These are phyloP conservation scores for Boletellus ananas DNA, from an alignment of 768 basidiomycete genomes.

Conservation along the genomic window DNA sequence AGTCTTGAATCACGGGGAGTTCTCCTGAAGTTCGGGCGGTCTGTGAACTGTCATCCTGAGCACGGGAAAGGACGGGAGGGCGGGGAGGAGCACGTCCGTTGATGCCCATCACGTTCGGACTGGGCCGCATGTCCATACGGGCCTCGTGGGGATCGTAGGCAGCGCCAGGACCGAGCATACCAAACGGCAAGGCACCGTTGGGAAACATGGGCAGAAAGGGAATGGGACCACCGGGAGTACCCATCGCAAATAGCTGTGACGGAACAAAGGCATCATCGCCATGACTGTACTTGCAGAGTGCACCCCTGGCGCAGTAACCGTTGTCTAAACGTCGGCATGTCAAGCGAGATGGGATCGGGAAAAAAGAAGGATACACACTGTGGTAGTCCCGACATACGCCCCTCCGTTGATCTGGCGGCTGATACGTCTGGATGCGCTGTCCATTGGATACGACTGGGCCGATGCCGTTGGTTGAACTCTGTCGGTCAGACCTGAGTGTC, in stretches of 20 bases:
- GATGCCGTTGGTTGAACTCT: slow-evolving; percentile 25
- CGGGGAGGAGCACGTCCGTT: slow-evolving; percentile 44
- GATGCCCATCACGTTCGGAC: slow-evolving; percentile 28
- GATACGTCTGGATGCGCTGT: slow-evolving; percentile 56
- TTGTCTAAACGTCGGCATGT: slow-evolving; percentile 51
- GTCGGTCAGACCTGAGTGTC: slow-evolving; percentile 33
- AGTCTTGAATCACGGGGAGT: slow-evolving; percentile 78
- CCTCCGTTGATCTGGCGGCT: slow-evolving; percentile 67
- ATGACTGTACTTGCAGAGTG: slow-evolving; percentile 88
- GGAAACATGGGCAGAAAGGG: slow-evolving; percentile 74
- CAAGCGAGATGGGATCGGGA: slow-evolving; percentile 6
- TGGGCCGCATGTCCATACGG: slow-evolving; percentile 74
- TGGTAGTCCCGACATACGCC: slow-evolving; percentile 91
- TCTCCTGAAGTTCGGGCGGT: slow-evolving; percentile 55
- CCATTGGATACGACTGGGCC: slow-evolving; percentile 32
- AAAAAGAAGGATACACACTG: slow-evolving; percentile 52
- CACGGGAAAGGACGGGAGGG: slow-evolving; percentile 53
- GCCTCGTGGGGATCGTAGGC: slow-evolving; percentile 78
- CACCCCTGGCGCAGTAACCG: slow-evolving; percentile 88
- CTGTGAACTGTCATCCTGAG: slow-evolving; percentile 48
- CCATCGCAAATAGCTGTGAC: slow-evolving; percentile 60
- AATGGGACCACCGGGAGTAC: slow-evolving; percentile 39
- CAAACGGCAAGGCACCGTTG: slow-evolving; percentile 51
- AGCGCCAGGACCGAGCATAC: slow-evolving; percentile 41
- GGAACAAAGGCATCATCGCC: slow-evolving; percentile 85